Evolutionary conservation across 208 protist species (phyloP), one percentile per base, ranked within the genome.

Genomic region (Jaenimonas drosophilae): DNA sequence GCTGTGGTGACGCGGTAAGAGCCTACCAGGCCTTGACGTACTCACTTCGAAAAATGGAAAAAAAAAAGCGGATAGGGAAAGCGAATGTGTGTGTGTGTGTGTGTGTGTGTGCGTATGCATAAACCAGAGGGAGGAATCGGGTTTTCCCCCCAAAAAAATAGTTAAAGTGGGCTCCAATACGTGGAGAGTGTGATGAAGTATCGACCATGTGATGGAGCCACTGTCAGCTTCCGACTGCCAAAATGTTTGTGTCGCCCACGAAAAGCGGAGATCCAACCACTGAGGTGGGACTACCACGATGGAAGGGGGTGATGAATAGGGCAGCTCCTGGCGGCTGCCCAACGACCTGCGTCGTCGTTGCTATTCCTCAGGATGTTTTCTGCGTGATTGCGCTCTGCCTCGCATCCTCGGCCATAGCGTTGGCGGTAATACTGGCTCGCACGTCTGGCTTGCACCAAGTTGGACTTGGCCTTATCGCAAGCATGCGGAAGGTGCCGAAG

Each of bases 381-480:
- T 1, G 49, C 51, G n/a, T 83, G 72, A 19, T 37, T 42, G 7
- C 59, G 34, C 39, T 72, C 76, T 31, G 51, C 51, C 43, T 83
- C 67, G 0, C 59, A 11, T 4, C 75, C 75, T 25, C 76, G 55
- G 7, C 59, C 63, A 37, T 80, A 76, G 25, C 80, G 75, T 16
- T 54, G 71, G 19, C 80, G 58, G 51, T 89, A 89, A 48, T 89
- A 89, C 4, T 55, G 61, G 28, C 63, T 68, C 2, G 76, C 70
- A 6, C 65, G 61, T 41, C 73, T 55, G 0, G 74, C 65, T 1
- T 69, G 46, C 11, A 83, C 54, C 17, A 74, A 49, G 3, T 59
- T 54, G 30, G 68, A 47, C 49, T 82, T 85, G 17, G 61, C 64
- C 29, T 19, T 23, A 34, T 89, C 64, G 41, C 76, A 85, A 26